Evolutionary conservation across 768 basidiomycete species (phyloP).

Genomic region (Floccularia luteovirens): DNA sequence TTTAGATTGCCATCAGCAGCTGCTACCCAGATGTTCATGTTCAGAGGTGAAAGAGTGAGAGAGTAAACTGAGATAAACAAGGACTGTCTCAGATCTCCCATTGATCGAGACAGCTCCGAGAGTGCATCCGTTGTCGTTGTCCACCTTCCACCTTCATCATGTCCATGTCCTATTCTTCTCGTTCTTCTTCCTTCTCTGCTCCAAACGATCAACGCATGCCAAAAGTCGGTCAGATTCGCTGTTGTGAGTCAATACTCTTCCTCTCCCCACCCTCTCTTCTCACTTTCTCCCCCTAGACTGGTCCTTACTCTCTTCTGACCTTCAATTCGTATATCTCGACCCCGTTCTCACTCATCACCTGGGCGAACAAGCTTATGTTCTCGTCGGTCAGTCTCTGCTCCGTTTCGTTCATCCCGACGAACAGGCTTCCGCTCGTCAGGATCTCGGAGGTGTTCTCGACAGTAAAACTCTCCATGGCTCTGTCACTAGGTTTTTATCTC

Average conservation of each 20-base stretch:
- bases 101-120: no score
- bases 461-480: conserved; percentile 75
- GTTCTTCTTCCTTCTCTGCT: no score
- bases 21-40: conserved; percentile 93
- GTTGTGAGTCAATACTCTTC: conserved; percentile 51
- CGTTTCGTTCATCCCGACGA: conserved; percentile 84
- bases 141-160: no score
- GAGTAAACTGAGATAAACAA: no score
- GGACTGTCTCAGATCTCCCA: no score
- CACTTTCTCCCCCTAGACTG: conserved; percentile 48
- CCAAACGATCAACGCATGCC: no score
- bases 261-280: conserved; percentile 12
- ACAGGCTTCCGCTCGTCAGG: conserved; percentile 62
- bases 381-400: conserved; percentile 67
- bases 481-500: conserved; percentile 55
- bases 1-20: conserved; percentile 83
- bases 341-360: conserved; percentile 72
- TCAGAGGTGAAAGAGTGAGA: no score
- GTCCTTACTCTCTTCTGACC: conserved; percentile 69
- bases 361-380: conserved; percentile 55
- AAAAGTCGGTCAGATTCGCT: conserved; percentile 65
- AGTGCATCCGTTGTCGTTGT: no score
- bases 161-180: conserved; percentile 19
- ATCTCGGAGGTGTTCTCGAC: conserved; percentile 68
- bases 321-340: conserved; percentile 78